Evolutionary conservation across 2,329 filamentous ascomycete species (phyloP).

Genomic region (Penicillium corylophilum): DNA sequence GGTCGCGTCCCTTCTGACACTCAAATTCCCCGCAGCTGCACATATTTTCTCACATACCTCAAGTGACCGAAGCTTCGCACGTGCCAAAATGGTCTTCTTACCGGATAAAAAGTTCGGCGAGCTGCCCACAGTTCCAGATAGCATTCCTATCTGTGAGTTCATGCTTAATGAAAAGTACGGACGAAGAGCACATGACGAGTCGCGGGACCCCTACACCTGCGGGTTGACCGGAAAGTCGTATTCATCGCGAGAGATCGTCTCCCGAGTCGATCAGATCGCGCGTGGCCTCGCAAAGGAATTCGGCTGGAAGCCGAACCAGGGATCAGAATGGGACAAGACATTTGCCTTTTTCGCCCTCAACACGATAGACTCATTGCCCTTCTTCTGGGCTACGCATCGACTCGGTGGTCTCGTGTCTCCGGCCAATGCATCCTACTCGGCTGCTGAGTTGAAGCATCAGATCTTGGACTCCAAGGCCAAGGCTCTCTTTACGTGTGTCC

Average conservation of each 20-base stretch:
- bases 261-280: conserved; percentile 66
- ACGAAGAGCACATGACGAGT: conserved; percentile 61
- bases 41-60: background rate
- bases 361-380: conserved; percentile 72
- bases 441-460: conserved; percentile 69
- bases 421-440: conserved; percentile 72
- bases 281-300: conserved; percentile 69
- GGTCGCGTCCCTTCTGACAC: too few species aligned
- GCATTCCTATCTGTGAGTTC: conserved; percentile 72
- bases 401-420: conserved; percentile 72
- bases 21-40: too few species aligned
- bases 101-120: conserved; percentile 41
- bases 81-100: conserved; percentile 46
- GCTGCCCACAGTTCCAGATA: conserved; percentile 64
- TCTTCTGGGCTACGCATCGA: conserved; percentile 72
- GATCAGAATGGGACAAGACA: conserved; percentile 79
- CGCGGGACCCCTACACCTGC: conserved; percentile 72
- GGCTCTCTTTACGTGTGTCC: conserved; percentile 69
- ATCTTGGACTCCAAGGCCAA: conserved; percentile 67
- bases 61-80: background rate
- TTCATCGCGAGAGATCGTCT: conserved; percentile 61
- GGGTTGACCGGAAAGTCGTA: conserved; percentile 70
- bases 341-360: conserved; percentile 76
- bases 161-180: conserved; percentile 72
- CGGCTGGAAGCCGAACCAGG: conserved; percentile 67